Conservation (phyloP, 208 protist genomes). For the Chromosphaera perkinsii region DNA sequence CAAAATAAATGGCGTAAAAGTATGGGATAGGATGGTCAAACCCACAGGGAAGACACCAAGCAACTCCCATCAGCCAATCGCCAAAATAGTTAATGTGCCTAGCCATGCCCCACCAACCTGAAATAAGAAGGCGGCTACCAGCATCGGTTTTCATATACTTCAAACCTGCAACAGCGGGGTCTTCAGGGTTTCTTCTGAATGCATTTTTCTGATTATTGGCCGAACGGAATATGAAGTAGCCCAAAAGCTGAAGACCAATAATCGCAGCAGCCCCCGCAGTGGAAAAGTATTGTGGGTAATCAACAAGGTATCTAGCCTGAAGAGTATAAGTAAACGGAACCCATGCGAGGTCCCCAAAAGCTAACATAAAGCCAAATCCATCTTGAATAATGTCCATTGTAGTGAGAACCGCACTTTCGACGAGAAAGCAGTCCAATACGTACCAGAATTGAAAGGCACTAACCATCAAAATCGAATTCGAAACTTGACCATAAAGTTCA, state of each 20-base stretch:
- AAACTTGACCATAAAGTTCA: constrained; percentile 62
- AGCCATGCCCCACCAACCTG: constrained; percentile 88
- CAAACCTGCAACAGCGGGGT: constrained; percentile 26
- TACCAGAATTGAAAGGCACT: constrained; percentile 76
- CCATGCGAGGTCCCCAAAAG: constrained; percentile 86
- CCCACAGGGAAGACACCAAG: constrained; percentile 52
- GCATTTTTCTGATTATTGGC: constrained; percentile 56
- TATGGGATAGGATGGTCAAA: constrained; percentile 70
- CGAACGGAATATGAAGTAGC: constrained; percentile 58
- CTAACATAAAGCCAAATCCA: constrained; percentile 89
- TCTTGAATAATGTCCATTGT: constrained; percentile 92
- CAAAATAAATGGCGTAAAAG: constrained; percentile 85
- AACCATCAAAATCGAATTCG: constrained; percentile 74
- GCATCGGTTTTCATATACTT: constrained; percentile 23
- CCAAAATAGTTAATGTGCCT: constrained; percentile 92
- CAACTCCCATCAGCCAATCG: constrained; percentile 64
- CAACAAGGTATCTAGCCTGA: constrained; percentile 9
- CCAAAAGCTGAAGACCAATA: constrained; percentile 26
- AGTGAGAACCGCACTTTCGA: constrained; percentile 66
- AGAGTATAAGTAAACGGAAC: constrained; percentile 88
- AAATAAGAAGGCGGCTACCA: constrained; percentile 70
- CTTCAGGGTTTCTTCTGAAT: constrained; percentile 42
- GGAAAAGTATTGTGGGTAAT: constrained; percentile 20
- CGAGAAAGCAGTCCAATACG: constrained; percentile 76
- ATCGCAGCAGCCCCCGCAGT: constrained; percentile 14